Evolutionary conservation across 2,329 filamentous ascomycete genomes (phyloP).

Genomic region (Sporothrix pseudoabietina): DNA sequence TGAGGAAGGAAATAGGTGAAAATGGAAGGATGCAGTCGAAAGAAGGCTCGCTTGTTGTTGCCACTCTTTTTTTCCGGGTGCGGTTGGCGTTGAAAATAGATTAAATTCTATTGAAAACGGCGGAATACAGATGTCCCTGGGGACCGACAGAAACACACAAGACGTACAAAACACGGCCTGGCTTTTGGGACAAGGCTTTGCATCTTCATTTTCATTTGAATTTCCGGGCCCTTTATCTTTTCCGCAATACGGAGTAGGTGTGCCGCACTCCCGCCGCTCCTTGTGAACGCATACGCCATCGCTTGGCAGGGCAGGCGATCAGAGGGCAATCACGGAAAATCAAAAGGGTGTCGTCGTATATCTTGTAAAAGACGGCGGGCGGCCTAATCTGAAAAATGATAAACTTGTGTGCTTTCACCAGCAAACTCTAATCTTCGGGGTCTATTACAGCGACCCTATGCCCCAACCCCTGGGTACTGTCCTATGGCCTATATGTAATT

Average conservation of each 20-base stretch:
- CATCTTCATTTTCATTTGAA: too few relatives aligned
- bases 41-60: conserved; percentile 3
- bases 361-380: neutral
- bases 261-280: neutral
- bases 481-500: neutral
- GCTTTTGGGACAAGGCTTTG: conserved; percentile 13
- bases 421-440: neutral
- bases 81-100: neutral
- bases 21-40: neutral
- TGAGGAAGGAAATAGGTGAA: neutral
- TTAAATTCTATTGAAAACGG: neutral
- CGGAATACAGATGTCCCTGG: conserved; percentile 15
- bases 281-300: conserved; percentile 12
- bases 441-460: neutral
- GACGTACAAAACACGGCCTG: neutral
- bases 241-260: neutral
- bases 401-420: neutral
- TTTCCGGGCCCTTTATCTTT: neutral
- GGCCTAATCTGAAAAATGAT: neutral
- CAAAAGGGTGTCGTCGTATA: conserved; percentile 20
- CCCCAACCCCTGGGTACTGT: neutral
- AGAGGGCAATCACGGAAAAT: neutral
- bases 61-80: conserved; percentile 13
- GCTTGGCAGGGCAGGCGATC: conserved; percentile 11
- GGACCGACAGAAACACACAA: neutral